phyloP scores from a whole-genome alignment of 2,329 filamentous ascomycete species.

The Lojkania enalia region DNA sequence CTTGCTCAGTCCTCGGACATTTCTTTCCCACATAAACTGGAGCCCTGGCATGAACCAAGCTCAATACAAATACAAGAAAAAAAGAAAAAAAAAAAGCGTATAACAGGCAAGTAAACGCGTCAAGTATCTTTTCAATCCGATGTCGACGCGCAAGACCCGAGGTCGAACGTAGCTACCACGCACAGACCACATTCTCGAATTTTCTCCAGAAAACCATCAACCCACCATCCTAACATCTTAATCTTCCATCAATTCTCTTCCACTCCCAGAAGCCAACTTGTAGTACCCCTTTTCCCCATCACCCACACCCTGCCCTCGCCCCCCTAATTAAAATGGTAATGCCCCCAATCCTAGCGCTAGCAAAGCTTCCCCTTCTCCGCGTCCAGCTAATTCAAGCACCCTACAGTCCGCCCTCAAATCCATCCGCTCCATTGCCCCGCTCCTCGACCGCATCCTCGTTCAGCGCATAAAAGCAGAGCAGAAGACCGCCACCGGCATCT shows the following conservation, averaged over 20 bases:
- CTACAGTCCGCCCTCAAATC: conserved; percentile 72
- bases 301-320: background rate
- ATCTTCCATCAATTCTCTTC: background rate
- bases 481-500: conserved; percentile 96
- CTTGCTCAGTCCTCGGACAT: conserved; percentile 38
- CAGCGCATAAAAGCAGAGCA: conserved; percentile 97
- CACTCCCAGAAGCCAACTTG: background rate
- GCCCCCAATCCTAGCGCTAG: conserved; percentile 2
- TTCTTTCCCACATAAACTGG: conserved; percentile 40
- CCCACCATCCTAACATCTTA: background rate
- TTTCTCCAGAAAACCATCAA: background rate
- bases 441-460: conserved; percentile 96
- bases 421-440: conserved; percentile 91
- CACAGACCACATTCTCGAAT: conserved; percentile 1
- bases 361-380: background rate
- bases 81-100: background rate
- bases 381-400: conserved; percentile 6
- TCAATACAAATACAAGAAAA: background rate
- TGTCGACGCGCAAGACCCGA: background rate
- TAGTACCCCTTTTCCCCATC: conserved; percentile 1
- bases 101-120: no score
- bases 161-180: background rate
- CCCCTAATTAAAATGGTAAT: conserved; percentile 18
- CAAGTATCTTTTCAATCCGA: no score
- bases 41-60: conserved; percentile 7